Evolutionary conservation across 2,329 filamentous ascomycete genomes (phyloP).

Genomic region (Coniochaeta prunicola): DNA sequence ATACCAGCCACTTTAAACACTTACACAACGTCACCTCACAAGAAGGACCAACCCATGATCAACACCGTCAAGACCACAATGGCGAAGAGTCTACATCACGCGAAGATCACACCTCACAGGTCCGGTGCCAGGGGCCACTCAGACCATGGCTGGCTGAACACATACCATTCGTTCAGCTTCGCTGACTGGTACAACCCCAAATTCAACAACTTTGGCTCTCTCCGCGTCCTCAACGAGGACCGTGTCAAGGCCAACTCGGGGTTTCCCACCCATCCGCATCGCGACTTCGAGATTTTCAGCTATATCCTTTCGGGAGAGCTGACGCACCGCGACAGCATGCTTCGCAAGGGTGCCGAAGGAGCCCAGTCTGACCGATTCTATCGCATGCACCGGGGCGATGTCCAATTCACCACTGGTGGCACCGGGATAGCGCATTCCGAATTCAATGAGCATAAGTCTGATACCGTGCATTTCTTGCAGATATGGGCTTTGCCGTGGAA

Average conservation of each 20-base stretch:
- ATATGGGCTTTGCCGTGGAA: slow-evolving; percentile 83
- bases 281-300: slow-evolving; percentile 84
- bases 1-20: slow-evolving; percentile 4
- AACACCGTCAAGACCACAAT: slow-evolving; percentile 41
- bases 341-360: slow-evolving; percentile 59
- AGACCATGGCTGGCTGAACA: slow-evolving; percentile 82
- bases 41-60: slow-evolving; percentile 18
- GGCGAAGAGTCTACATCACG: slow-evolving; percentile 57
- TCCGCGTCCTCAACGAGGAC: slow-evolving; percentile 86
- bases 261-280: slow-evolving; percentile 79
- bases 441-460: slow-evolving; percentile 64
- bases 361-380: slow-evolving; percentile 56
- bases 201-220: slow-evolving; percentile 63
- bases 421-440: slow-evolving; percentile 75
- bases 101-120: slow-evolving; percentile 67
- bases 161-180: slow-evolving; percentile 82
- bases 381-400: slow-evolving; percentile 69
- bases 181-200: slow-evolving; percentile 62
- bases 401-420: slow-evolving; percentile 87
- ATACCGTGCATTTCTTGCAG: slow-evolving; percentile 77
- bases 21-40: slow-evolving; percentile 5
- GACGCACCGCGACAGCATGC: slow-evolving; percentile 82
- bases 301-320: slow-evolving; percentile 82
- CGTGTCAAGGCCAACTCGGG: slow-evolving; percentile 66
- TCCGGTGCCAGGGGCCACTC: slow-evolving; percentile 67